Base-by-base conservation (phyloP, 169 alveolate genomes). In the Plasmodium gonderi region DNA sequence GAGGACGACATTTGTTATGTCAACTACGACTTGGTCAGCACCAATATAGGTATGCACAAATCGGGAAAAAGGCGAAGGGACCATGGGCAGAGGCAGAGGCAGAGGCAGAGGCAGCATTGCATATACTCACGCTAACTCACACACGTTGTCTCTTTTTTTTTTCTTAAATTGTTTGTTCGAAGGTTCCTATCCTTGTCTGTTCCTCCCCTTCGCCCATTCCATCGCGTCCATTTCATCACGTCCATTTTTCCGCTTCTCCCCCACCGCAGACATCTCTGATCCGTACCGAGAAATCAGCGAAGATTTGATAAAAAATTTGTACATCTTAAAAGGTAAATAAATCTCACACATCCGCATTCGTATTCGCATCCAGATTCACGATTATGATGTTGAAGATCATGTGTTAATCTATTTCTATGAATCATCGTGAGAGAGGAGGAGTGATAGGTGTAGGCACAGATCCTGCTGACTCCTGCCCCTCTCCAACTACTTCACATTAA, bases 221-320 rank as follows among this genome's bases (percentile, higher is more conserved):
- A n/a, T 79, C 67, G 26, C 42, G 2, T 0, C 12, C 77, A 33
- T 64, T 36, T 79, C 33, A 31, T 33, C 20, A 47, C 33, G n/a
- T 12, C n/a, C n/a, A 1, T n/a, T 78, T 51, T 47, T 49, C 36
- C 14, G 47, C 65, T 49, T 17, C 42, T 72, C 77, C 64, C 17
- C n/a, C n/a, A n/a, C n/a, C 65, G 72, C 72, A 83, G 92, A 83
- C 9, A 49, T 83, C 20, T 5, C 47, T 20, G 92, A 83, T 42
- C 92, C 92, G 77, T 83, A 83, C 77, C 81, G 44, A 4, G 92
- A 83, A 31, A 83, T 83, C 38, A 74, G 92, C 29, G 64, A 40
- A 49, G 83, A 83, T 11, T 83, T 83, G 17, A 72, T 83, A 45
- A 83, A 69, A 20, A 83, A 83, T 54, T 64, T 80, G 80, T 80